Evolutionary conservation across 2,329 filamentous ascomycete genomes (phyloP), one percentile per base, ranked within the genome.

Genomic region (Cordyceps tenuipes): DNA sequence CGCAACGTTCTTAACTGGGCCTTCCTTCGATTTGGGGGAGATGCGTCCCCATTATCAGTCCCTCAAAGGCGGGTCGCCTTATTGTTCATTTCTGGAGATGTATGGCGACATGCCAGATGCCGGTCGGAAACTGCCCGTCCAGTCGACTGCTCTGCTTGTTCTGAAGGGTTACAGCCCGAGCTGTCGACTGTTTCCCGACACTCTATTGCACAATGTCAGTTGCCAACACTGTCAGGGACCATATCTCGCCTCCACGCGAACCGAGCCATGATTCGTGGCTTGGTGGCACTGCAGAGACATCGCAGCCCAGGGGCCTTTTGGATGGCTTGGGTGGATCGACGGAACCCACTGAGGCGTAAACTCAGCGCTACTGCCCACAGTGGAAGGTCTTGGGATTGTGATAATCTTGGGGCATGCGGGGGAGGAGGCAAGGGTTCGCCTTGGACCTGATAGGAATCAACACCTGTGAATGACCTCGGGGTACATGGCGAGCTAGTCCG

Each of bases 1-100:
- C 23, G 10, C 39, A 31, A 51, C 52, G 19, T 43, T 1, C 29
- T 23, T 41, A 46, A 41, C 53, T 53, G 21, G 36, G 21, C n/a
- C 17, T 10, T 21, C 23, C 39, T 13, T 53, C 19, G 36, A 53
- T 29, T 53, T 43, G 6, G 51, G 51, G 3, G 36, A 21, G 13
- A 17, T 36, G 26, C 31, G 36, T 34, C 55, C 34, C 44, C 15
- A 43, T 34, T 31, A 19, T 36, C 26, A 31, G 9, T 49, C 23
- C 26, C 12, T 50, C 41, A 34, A 19, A 34, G 51, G 56, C 56
- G 56, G 56, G 56, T 46, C 56, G 13, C 39, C 34, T 46, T 10
- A 58, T 58, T 51, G 56, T 46, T 46, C 9, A 46, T 58, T 58
- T 51, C 47, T 51, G 56, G 56, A 58, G 47, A 44, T 34, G n/a